Evolutionary conservation across 2,329 filamentous ascomycete genomes (phyloP).

Genomic region (Laburnicola sp.): DNA sequence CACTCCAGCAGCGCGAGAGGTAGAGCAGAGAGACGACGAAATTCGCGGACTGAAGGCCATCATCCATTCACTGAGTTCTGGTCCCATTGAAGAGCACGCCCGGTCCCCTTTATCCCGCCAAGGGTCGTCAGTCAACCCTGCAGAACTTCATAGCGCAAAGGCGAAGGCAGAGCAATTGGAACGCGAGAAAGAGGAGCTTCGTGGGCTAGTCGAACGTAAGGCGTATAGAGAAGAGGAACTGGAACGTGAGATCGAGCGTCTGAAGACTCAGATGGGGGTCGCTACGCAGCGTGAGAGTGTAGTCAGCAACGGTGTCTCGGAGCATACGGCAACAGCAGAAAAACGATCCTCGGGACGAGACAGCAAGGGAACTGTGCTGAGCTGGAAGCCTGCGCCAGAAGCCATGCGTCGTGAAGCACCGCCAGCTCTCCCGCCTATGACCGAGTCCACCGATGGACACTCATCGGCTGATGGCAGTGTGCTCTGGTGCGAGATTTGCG

Average conservation of each 20-base stretch:
- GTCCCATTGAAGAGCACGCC: conserved; percentile 52
- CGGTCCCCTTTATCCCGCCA: conserved; percentile 38
- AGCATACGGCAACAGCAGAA: conserved; percentile 51
- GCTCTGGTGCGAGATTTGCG: conserved; percentile 95
- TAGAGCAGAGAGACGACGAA: conserved; percentile 95
- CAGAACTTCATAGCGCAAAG: conserved; percentile 61
- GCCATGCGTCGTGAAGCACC: conserved; percentile 36
- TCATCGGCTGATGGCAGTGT: conserved; percentile 65
- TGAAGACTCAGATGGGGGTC: conserved; percentile 48
- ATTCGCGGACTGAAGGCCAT: conserved; percentile 96
- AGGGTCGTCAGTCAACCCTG: conserved; percentile 35
- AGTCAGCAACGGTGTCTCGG: conserved; percentile 55
- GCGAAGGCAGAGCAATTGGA: conserved; percentile 71
- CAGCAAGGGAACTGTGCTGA: conserved; percentile 66
- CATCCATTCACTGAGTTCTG: conserved; percentile 89
- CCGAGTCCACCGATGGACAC: conserved; percentile 63
- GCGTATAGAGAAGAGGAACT: conserved; percentile 77
- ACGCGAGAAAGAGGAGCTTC: conserved; percentile 77
- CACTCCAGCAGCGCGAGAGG: conserved; percentile 64
- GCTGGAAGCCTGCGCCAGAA: conserved; percentile 52
- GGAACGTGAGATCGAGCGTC: conserved; percentile 74
- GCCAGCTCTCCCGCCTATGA: conserved; percentile 66
- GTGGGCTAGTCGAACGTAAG: conserved; percentile 72
- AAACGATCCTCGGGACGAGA: conserved; percentile 65
- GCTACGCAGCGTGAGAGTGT: conserved; percentile 56